Evolutionary conservation across 2,329 filamentous ascomycete genomes (phyloP), one percentile per base, ranked within the genome.

Genomic region (Macrophomina pseudophaseolina): DNA sequence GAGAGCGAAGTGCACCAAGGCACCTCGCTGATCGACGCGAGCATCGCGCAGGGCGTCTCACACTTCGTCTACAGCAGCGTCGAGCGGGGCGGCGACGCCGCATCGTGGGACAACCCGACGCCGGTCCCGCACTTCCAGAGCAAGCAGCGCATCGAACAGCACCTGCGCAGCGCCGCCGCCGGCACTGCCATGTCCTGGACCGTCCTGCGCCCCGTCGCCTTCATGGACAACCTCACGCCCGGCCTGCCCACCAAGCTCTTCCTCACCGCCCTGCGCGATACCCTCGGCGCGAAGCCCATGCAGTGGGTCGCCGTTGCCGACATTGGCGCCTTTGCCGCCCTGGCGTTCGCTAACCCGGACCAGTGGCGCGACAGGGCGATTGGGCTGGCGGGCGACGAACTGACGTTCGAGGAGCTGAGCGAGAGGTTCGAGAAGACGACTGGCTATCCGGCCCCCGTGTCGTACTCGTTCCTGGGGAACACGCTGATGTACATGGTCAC

Each of bases 91-190:
- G 58, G 58, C 16, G 58, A 62, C 3, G 44, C 30, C 5, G 60
- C 65, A 4, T 80, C 79, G 0, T 83, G 83, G 69, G 79, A 80
- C 2, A 82, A 83, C 58, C 79, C 82, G 0, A 90, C 88, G 0
- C 72, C 80, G 1, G 79, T 90, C 42, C 84, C 86, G 0, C 87
- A 91, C 72, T 90, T 90, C 72, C 80, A 80, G 65, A 81, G 74
- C 71, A 91, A 91, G 74, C 81, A 86, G 72, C 75, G 82, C 6
- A 85, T 90, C 70, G 88, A 91, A 75, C 77, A 84, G 64, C 80
- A 91, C 69, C 81, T 91, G n/a, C 77, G 84, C 35, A 78, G 83
- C 32, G 77, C 76, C 18, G 78, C 78, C 1, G 80, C 78, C 1
- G 77, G 79, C 5, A 78, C 79, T 9, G 74, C 71, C 0, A 88